Evolutionary conservation across 2,329 filamentous ascomycete genomes (phyloP).

Genomic region (Xylariaceae sp.): DNA sequence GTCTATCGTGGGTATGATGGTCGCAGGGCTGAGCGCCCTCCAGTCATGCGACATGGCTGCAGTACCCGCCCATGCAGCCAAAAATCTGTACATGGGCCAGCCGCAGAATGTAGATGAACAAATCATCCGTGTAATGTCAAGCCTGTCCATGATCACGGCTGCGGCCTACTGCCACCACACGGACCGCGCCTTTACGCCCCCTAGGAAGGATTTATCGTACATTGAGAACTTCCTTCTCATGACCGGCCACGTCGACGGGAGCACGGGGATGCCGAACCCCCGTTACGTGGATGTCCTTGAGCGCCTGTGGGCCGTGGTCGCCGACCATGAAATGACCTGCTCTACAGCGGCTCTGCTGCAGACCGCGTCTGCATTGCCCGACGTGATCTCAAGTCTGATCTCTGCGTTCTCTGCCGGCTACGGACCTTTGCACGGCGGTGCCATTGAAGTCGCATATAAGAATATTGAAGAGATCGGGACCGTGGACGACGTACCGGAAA

Average conservation of each 20-base stretch:
- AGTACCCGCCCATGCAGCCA: conserved; percentile 18
- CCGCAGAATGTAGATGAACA: conserved; percentile 22
- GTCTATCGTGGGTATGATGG: conserved; percentile 25
- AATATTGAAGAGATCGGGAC: conserved; percentile 20
- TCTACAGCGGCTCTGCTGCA: conserved; percentile 26
- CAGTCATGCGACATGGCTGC: conserved; percentile 15
- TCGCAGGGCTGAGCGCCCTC: conserved; percentile 18
- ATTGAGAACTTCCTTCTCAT: conserved; percentile 28
- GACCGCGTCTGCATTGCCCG: conserved; percentile 22
- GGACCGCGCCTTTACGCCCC: conserved; percentile 16
- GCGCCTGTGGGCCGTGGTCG: conserved; percentile 20
- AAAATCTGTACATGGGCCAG: conserved; percentile 22
- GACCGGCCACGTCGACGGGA: conserved; percentile 24
- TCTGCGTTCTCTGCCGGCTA: conserved; percentile 20
- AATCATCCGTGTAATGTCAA: conserved; percentile 20
- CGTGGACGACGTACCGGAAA: conserved; percentile 19
- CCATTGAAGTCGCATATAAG: conserved; percentile 29
- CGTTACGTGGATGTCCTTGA: conserved; percentile 20
- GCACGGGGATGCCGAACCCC: conserved; percentile 11
- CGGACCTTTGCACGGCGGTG: conserved; percentile 27
- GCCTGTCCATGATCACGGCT: conserved; percentile 25
- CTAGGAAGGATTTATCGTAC: conserved; percentile 20
- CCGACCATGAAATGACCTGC: conserved; percentile 29
- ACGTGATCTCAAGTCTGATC: conserved; percentile 20
- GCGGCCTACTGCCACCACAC: conserved; percentile 25